Percentiles rank a stretch among this genome's conserved stretches.
phyloP scores from a whole-genome alignment of 371 early-diverging fungal species.

The Mortierella sp. region DNA sequence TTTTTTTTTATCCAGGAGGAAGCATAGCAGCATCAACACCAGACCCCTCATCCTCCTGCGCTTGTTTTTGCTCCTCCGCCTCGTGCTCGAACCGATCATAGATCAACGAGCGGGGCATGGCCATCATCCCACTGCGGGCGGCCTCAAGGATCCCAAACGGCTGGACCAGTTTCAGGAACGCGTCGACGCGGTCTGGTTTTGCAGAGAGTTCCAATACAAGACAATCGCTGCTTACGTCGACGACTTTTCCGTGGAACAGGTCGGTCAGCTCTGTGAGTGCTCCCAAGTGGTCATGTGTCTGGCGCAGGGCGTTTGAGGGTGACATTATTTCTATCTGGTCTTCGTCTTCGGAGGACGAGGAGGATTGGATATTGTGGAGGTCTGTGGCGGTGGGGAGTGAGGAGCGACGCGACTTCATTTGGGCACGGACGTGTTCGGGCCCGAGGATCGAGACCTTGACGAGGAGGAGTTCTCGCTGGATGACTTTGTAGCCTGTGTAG shows the following conservation, averaged over 20 bases:
- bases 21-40: slow-evolving; percentile 89
- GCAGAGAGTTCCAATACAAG: slow-evolving; percentile 89
- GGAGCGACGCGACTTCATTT: slow-evolving; percentile 51
- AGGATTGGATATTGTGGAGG: not conserved
- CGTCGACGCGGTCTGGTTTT: slow-evolving; percentile 87
- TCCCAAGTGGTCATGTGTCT: slow-evolving; percentile 85
- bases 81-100: slow-evolving; percentile 76
- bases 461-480: slow-evolving; percentile 93
- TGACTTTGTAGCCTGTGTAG: slow-evolving; percentile 85
- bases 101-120: slow-evolving; percentile 91
- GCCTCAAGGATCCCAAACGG: slow-evolving; percentile 97
- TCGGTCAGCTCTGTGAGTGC: slow-evolving; percentile 87
- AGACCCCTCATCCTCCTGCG: slow-evolving; percentile 63
- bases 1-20: slow-evolving; percentile 94
- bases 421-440: slow-evolving; percentile 74
- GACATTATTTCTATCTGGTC: slow-evolving; percentile 58
- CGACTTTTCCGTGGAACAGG: slow-evolving; percentile 88
- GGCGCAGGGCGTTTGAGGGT: slow-evolving; percentile 68
- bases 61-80: slow-evolving; percentile 53
- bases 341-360: slow-evolving; percentile 58
- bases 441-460: slow-evolving; percentile 92
- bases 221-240: slow-evolving; percentile 90
- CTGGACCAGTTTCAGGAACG: slow-evolving; percentile 91
- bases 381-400: slow-evolving; percentile 7
- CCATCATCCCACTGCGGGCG: slow-evolving; percentile 95